Conservation (phyloP, 2,329 filamentous ascomycete genomes). For the Harringtonia aguacate region DNA sequence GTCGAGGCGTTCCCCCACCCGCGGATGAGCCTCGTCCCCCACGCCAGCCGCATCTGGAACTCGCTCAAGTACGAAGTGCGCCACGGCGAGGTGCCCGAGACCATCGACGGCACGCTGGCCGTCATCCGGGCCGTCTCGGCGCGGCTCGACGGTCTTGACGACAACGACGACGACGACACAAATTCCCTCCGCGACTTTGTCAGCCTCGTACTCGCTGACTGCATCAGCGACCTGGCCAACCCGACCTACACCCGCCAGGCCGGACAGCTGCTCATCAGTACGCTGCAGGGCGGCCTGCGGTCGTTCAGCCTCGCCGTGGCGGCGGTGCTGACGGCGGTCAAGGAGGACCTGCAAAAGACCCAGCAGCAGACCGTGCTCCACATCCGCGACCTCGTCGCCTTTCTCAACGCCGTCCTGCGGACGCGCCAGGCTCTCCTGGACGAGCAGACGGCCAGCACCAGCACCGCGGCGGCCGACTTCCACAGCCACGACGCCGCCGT, state of each 20-base stretch:
- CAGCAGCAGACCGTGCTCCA: conserved; percentile 40
- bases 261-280: conserved; percentile 39
- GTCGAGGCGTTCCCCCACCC: conserved; percentile 33
- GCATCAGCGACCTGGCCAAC: conserved; percentile 41
- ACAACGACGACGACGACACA: too few relatives aligned
- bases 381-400: conserved; percentile 37
- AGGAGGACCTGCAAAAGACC: conserved; percentile 37
- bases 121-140: conserved; percentile 39
- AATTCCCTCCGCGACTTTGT: conserved; percentile 10
- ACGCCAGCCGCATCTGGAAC: conserved; percentile 41
- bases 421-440: conserved; percentile 29
- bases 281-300: conserved; percentile 34
- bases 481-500: conserved; percentile 27
- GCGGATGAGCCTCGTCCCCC: conserved; percentile 36
- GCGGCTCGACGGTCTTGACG: conserved; percentile 19
- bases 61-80: conserved; percentile 54
- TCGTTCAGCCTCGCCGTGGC: conserved; percentile 38
- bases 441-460: too few relatives aligned
- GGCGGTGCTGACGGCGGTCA: conserved; percentile 34
- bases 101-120: conserved; percentile 43
- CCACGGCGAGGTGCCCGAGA: conserved; percentile 48
- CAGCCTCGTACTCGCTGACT: conserved; percentile 36
- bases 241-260: conserved; percentile 40
- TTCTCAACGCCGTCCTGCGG: conserved; percentile 40
- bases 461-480: conserved; percentile 7